Evolutionary conservation across 306 rosid species (phyloP).

Genomic region (Prunus dulcis): DNA sequence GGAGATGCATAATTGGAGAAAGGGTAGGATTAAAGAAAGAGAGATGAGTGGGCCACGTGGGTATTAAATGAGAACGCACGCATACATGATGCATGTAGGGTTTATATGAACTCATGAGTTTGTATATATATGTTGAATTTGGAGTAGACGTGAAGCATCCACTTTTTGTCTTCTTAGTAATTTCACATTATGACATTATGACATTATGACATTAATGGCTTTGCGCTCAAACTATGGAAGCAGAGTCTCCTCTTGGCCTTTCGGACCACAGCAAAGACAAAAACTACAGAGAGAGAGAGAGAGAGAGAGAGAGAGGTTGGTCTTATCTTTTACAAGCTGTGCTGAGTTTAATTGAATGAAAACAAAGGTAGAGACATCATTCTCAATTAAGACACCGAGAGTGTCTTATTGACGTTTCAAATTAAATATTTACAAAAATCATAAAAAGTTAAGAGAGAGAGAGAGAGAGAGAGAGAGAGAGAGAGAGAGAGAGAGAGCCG

Average conservation of each 20-base stretch:
- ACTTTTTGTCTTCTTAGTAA: slow-evolving; percentile 15
- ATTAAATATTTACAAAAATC: background rate
- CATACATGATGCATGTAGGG: slow-evolving; percentile 19
- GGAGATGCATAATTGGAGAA: background rate
- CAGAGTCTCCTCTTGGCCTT: background rate
- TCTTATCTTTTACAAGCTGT: background rate
- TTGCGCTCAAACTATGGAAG: background rate
- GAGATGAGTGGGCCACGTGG: background rate
- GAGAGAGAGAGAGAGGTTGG: background rate
- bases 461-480: no score
- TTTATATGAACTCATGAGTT: background rate
- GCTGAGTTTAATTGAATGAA: background rate
- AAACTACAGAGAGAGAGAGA: background rate
- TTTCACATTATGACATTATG: background rate
- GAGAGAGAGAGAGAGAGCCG: background rate
- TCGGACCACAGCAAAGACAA: slow-evolving; percentile 1
- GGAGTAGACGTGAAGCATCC: slow-evolving; percentile 3
- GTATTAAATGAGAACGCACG: slow-evolving; percentile 21
- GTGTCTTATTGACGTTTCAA: background rate
- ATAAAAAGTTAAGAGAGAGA: no score
- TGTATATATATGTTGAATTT: background rate
- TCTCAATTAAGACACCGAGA: background rate
- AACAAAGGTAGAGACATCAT: background rate
- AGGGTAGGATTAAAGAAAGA: background rate
- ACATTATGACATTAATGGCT: slow-evolving; percentile 5